These are phyloP conservation scores for Bauhinia variegata DNA, from an alignment of 306 rosid species.

Conservation along the genomic window DNA sequence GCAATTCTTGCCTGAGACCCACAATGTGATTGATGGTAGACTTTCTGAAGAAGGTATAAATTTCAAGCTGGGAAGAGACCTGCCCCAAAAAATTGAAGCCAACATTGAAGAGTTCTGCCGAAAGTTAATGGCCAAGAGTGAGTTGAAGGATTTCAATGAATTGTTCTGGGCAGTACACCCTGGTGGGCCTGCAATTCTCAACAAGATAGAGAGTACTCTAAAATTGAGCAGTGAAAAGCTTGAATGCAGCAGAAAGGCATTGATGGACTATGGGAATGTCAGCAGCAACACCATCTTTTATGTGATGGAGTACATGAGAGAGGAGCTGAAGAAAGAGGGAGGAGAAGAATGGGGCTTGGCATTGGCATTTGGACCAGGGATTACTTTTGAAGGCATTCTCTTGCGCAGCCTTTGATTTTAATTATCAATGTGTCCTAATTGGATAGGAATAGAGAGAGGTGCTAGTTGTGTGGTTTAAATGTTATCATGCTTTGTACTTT, in stretches of 20 bases:
- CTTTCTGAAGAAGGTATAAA: constrained; percentile 87
- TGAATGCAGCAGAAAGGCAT: constrained; percentile 76
- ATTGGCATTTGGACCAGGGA: constrained; percentile 95
- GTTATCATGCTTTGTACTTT: background rate
- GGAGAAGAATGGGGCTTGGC: constrained; percentile 93
- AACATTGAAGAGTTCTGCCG: constrained; percentile 84
- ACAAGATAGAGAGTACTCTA: constrained; percentile 63
- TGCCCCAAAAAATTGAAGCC: constrained; percentile 89
- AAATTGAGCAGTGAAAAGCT: constrained; percentile 63
- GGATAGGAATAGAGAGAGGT: constrained; percentile 8
- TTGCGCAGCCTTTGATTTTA: constrained; percentile 66
- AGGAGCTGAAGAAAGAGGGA: constrained; percentile 51
- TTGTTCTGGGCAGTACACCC: constrained; percentile 98
- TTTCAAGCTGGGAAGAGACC: constrained; percentile 89
- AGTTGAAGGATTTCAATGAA: constrained; percentile 59
- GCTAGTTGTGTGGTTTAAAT: background rate
- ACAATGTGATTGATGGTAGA: constrained; percentile 74
- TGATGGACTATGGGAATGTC: constrained; percentile 88
- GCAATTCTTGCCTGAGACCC: constrained; percentile 78
- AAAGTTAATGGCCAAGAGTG: constrained; percentile 57
- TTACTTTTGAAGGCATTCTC: constrained; percentile 96
- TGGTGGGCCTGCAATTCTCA: constrained; percentile 90
- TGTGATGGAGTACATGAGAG: constrained; percentile 88
- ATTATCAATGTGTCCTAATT: constrained; percentile 1
- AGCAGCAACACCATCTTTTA: constrained; percentile 94